phyloP scores from a whole-genome alignment of 208 protist species.

The Giardia muris region DNA sequence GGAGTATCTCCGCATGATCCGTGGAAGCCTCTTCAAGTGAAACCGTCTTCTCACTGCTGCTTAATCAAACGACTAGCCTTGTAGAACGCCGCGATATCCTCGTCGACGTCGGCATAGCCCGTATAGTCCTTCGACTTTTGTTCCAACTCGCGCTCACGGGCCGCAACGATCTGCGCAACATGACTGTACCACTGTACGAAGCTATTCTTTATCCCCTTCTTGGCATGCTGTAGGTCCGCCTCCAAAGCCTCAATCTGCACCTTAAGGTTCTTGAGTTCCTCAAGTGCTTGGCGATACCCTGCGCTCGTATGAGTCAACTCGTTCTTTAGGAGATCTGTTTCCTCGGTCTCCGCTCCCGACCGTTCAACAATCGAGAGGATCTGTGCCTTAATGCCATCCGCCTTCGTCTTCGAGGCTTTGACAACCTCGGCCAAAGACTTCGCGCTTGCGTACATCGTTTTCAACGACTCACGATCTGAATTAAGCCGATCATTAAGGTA shows the following conservation, averaged over 20 bases:
- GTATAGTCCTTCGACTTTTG: background rate
- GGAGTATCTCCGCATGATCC: background rate
- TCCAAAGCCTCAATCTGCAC: background rate
- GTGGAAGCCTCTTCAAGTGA: background rate
- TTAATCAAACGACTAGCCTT: background rate
- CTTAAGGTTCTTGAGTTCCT: background rate
- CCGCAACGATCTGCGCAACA: background rate
- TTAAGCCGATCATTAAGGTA: background rate
- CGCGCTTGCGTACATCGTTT: background rate
- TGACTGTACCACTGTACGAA: constrained; percentile 11
- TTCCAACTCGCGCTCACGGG: background rate
- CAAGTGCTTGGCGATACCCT: background rate
- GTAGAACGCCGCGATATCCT: background rate
- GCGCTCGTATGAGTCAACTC: background rate
- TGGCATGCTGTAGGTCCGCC: background rate
- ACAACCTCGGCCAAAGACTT: background rate
- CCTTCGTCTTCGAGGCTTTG: background rate
- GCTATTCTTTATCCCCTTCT: background rate
- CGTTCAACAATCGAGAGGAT: constrained; percentile 7
- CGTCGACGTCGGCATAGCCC: background rate
- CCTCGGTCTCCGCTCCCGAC: background rate
- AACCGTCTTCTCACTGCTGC: background rate
- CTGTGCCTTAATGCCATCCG: background rate
- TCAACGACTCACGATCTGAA: background rate
- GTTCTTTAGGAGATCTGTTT: background rate